Base-by-base conservation (phyloP, 805 yeast genomes). In the Suhomyces prunicola region DNA sequence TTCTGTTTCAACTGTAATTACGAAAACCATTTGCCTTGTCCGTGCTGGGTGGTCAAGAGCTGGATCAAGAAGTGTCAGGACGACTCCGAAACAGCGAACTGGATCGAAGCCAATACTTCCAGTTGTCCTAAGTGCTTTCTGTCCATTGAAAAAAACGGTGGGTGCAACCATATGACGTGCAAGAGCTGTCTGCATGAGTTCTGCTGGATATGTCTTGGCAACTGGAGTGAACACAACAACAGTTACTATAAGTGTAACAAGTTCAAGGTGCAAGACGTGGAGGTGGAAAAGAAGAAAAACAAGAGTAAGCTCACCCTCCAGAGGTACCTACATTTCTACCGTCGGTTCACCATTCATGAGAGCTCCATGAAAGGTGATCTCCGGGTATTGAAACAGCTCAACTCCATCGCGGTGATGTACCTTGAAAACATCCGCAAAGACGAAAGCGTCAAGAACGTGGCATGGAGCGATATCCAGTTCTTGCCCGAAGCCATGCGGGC, bases 81-180 rank as follows among this genome's bases (percentile, higher is more conserved):
- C 64, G 98, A 94, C 65, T 84, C 94, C 0, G 97, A 89, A 60
- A 90, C 97, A 13, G 79, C 86, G 2, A 83, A 86, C 62, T 94
- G 98, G 97, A 85, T 94, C 23, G 77, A 83, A 3, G 84, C 87
- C 3, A 86, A 93, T 66, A 90, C 99, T 1, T 86, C 90, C 60
- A 81, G 82, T 45, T 94, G 99, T 68, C 96, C 97, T 0, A 82
- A 82, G 62, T 94, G 99, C 72, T 72, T 73, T 8, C 74, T 90
- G 1, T 74, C 84, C 27, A 94, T 93, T 57, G 97, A 94, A 65
- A 91, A 93, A 62, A 88, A 88, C 65, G 98, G 97, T 22, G 99
- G 99, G 0, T 94, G 99, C 71, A 93, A 93, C 69, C 99, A 94
- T 70, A 93, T 94, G 97, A 80, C 84, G 1, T 94, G 99, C 68